These are phyloP conservation scores for Trypanosoma congolense DNA, from an alignment of 208 protist genomes.

Conservation along the genomic window DNA sequence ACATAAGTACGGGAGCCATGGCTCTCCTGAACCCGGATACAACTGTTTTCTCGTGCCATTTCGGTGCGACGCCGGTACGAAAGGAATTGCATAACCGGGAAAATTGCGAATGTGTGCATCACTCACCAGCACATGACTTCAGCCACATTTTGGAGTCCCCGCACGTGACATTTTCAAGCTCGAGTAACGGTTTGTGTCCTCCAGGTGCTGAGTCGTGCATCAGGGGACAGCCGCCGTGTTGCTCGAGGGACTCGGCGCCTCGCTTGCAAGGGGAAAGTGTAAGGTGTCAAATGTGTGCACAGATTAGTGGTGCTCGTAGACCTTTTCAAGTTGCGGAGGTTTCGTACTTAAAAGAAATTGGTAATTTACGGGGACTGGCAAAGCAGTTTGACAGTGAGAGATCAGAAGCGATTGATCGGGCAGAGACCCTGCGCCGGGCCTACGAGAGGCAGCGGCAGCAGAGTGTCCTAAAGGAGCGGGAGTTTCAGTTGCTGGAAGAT, in stretches of 20 bases:
- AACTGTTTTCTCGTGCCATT: too few species aligned
- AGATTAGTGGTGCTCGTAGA: constrained; percentile 13
- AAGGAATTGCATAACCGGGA: too few species aligned
- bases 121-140: constrained; percentile 6
- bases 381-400: constrained; percentile 22
- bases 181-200: not conserved
- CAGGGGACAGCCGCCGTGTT: not conserved
- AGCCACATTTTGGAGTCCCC: constrained; percentile 10
- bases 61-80: too few species aligned
- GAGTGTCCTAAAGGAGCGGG: constrained; percentile 16
- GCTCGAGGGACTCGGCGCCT: constrained; percentile 1
- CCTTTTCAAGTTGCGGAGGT: constrained; percentile 14
- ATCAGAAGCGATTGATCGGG: constrained; percentile 15
- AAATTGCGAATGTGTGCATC: not conserved
- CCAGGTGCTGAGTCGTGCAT: not conserved
- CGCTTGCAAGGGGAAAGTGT: not conserved
- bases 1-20: too few species aligned
- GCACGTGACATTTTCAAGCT: constrained; percentile 7
- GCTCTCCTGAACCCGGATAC: too few species aligned
- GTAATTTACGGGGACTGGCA: constrained; percentile 9
- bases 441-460: constrained; percentile 23
- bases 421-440: constrained; percentile 10
- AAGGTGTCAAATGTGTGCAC: constrained; percentile 15
- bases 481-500: constrained; percentile 16
- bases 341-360: constrained; percentile 21